phyloP scores from a whole-genome alignment of 2,329 filamentous ascomycete genomes.

The Coniochaeta hoffmannii region DNA sequence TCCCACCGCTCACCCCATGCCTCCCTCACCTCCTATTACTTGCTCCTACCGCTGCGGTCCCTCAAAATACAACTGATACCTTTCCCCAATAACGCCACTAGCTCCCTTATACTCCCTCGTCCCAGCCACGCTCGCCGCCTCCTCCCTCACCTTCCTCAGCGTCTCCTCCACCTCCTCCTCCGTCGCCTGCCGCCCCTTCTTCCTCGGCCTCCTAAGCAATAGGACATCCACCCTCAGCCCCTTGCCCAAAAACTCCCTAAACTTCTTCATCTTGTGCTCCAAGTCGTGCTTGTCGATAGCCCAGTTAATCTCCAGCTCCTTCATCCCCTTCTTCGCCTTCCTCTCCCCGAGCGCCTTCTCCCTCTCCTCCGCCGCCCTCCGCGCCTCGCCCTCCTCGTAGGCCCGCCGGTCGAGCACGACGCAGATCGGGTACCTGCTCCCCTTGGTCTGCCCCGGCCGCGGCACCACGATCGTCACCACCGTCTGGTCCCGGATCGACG shows the following conservation, averaged over 20 bases:
- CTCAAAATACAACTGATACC: constrained; percentile 29
- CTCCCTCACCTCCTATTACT: not conserved
- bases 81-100: constrained; percentile 33
- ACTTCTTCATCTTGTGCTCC: constrained; percentile 58
- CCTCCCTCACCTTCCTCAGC: constrained; percentile 34
- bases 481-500: constrained; percentile 25
- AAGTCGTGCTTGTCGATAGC: constrained; percentile 72
- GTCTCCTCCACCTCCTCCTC: constrained; percentile 53
- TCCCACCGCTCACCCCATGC: not conserved
- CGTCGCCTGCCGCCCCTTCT: constrained; percentile 43
- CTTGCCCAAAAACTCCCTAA: constrained; percentile 63
- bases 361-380: constrained; percentile 25
- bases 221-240: constrained; percentile 72
- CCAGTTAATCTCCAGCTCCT: constrained; percentile 89
- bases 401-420: constrained; percentile 57
- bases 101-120: constrained; percentile 31
- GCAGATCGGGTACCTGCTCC: constrained; percentile 51
- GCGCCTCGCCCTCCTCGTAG: constrained; percentile 20
- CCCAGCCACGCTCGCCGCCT: constrained; percentile 20
- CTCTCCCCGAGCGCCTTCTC: constrained; percentile 34
- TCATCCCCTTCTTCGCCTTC: constrained; percentile 38
- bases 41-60: constrained; percentile 18
- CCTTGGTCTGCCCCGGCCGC: constrained; percentile 1
- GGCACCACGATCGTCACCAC: constrained; percentile 35
- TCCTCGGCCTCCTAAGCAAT: constrained; percentile 46